Evolutionary conservation across 257 asterid species (phyloP).

Genomic region (Anisodus acutangulus): DNA sequence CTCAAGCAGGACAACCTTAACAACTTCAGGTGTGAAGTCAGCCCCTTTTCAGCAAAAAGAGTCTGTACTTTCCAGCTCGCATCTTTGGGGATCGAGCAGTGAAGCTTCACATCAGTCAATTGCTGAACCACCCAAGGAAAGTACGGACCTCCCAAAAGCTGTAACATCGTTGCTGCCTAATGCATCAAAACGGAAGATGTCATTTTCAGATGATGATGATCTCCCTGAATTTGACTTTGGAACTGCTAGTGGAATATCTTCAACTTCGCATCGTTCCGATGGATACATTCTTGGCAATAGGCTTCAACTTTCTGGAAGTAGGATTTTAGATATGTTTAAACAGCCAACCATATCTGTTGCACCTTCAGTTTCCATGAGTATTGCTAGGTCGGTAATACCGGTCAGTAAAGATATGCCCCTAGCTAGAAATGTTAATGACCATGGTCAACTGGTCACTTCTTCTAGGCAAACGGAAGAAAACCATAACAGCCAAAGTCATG

Average conservation of each 20-base stretch:
- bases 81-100: constrained; percentile 4
- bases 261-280: neutral
- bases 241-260: constrained; percentile 30
- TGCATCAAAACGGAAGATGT: constrained; percentile 23
- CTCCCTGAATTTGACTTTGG: constrained; percentile 45
- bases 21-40: constrained; percentile 28
- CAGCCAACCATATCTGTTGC: constrained; percentile 9
- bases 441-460: neutral
- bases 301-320: constrained; percentile 26
- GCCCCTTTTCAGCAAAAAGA: constrained; percentile 23
- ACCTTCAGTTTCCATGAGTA: constrained; percentile 9
- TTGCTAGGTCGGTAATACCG: constrained; percentile 16
- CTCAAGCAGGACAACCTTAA: constrained; percentile 12
- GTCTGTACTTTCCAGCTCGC: neutral
- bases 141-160: constrained; percentile 23
- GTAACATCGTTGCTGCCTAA: constrained; percentile 13
- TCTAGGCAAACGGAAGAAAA: neutral
- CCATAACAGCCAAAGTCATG: neutral
- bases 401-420: constrained; percentile 21
- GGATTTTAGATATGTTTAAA: neutral
- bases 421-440: neutral
- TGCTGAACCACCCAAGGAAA: constrained; percentile 23
- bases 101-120: constrained; percentile 4
- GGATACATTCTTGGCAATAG: neutral
- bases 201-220: constrained; percentile 38